Evolutionary conservation across 768 basidiomycete genomes (phyloP).

Genomic region (Pleurotus tuber-regium): DNA sequence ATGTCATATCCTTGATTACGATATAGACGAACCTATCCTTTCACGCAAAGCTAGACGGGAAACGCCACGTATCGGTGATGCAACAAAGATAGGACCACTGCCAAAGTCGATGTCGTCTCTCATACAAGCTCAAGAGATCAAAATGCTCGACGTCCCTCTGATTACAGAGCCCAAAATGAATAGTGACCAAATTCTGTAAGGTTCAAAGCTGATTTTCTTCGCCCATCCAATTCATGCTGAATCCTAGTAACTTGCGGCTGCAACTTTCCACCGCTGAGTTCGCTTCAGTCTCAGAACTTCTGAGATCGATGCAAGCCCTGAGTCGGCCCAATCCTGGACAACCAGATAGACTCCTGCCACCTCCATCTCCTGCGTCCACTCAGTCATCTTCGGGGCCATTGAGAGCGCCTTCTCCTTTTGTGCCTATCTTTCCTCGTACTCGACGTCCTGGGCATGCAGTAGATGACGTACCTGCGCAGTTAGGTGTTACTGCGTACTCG

Average conservation of each 20-base stretch:
- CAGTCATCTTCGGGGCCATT: not conserved
- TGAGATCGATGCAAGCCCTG: not conserved
- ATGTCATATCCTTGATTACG: not conserved
- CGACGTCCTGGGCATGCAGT: slow-evolving; percentile 18
- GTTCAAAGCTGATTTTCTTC: slow-evolving; percentile 3
- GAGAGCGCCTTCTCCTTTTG: not conserved
- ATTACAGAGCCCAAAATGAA: slow-evolving; percentile 29
- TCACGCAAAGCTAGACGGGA: slow-evolving; percentile 44
- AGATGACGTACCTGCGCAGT: slow-evolving; percentile 6
- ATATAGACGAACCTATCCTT: slow-evolving; percentile 2
- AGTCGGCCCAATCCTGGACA: not conserved
- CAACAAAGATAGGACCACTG: slow-evolving; percentile 3
- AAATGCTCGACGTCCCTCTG: slow-evolving; percentile 2
- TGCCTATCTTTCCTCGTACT: slow-evolving; percentile 43
- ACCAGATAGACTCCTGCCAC: not conserved
- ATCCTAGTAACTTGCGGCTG: slow-evolving; percentile 3
- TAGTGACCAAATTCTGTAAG: slow-evolving; percentile 41
- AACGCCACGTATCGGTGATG: slow-evolving; percentile 42
- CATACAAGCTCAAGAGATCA: not conserved
- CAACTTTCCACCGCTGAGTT: slow-evolving; percentile 18
- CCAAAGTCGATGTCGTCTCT: slow-evolving; percentile 2
- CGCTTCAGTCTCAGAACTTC: not conserved
- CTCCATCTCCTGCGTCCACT: not conserved
- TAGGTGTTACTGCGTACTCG: slow-evolving; percentile 17
- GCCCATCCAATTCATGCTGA: slow-evolving; percentile 9